A percentile compares a stretch with the other conserved stretches of the same genome.
These are phyloP conservation scores for Schrenkiella parvula DNA, from an alignment of 345 rosid species.

Conservation along the genomic window DNA sequence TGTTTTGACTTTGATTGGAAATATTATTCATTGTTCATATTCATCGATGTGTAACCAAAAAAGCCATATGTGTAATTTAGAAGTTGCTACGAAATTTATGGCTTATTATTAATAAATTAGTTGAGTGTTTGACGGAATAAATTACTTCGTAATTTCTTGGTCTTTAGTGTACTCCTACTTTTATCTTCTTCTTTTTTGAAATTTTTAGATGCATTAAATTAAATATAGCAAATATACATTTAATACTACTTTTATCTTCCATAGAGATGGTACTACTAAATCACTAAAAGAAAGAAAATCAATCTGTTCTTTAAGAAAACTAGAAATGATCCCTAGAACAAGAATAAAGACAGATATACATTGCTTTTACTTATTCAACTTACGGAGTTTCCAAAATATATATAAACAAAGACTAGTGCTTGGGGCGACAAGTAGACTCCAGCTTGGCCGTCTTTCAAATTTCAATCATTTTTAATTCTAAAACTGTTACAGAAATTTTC, in stretches of 20 bases:
- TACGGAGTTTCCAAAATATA: not conserved
- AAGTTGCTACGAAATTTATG: not conserved
- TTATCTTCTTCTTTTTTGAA: not conserved
- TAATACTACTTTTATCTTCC: not conserved
- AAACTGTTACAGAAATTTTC: too few species aligned
- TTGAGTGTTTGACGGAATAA: not conserved
- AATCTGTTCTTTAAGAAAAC: not conserved
- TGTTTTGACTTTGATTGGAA: not conserved
- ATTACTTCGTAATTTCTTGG: slow-evolving; percentile 13
- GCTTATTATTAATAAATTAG: not conserved
- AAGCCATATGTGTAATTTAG: not conserved
- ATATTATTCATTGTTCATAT: not conserved
- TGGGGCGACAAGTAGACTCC: too few species aligned
- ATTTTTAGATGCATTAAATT: too few species aligned
- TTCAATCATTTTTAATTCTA: too few species aligned
- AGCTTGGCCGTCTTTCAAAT: too few species aligned
- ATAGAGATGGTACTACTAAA: not conserved
- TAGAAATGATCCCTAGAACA: not conserved
- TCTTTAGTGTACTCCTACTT: slow-evolving; percentile 6
- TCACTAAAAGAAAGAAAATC: not conserved
- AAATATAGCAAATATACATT: too few species aligned
- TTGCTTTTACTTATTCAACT: not conserved
- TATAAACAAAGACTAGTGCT: not conserved
- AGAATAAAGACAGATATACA: not conserved
- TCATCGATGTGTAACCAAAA: not conserved